Base-by-base conservation (phyloP, 768 basidiomycete genomes). In the Mycena floridula region DNA sequence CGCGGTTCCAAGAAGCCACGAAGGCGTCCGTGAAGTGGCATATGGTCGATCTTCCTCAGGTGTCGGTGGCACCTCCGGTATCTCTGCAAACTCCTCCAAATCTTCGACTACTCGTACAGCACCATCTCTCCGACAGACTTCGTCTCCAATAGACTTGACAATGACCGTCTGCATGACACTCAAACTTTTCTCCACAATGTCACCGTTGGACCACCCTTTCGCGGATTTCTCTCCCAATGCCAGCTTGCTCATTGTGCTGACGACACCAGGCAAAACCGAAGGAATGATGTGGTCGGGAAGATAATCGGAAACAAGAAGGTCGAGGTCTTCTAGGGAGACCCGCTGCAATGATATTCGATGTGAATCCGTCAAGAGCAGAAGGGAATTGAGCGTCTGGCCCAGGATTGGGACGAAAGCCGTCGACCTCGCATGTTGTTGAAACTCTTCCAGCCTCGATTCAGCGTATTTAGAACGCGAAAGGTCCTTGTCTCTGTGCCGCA, bases 1-100 rank as follows among this genome's bases (percentile, higher is more conserved):
- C 2, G 87, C 70, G 1, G 90, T 92, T 26, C 78, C 91, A 18
- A 73, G 74, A 36, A 96, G 72, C 89, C 94, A 98, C 0, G 82
- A 69, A 11, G 77, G 58, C 0, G 87, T 85, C 4, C 91, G 77
- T 3, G 62, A 53, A n/a, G 79, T 79, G 16, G 68, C 55, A 52
- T 68, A 78, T 8, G 68, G 67, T n/a, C 54, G 59, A n/a, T 54
- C 46, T 4, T 53, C 50, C 9, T 42, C 45, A 9, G 48, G 18
- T 18, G 42, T 51, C 48, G 53, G 47, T 40, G 59, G 44, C 43
- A 48, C 36, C 39, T 45, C 18, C 44, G 52, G 54, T 23, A 70
- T 50, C 27, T 68, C 64, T 0, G 65, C 64, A 26, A 91, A 65
- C 42, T 86, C 84, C 52, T 86, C 83, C 12, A 91, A 70, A 44